Evolutionary conservation across 2,329 filamentous ascomycete species (phyloP), one percentile per base, ranked within the genome.

Genomic region (Exophiala spinifera): DNA sequence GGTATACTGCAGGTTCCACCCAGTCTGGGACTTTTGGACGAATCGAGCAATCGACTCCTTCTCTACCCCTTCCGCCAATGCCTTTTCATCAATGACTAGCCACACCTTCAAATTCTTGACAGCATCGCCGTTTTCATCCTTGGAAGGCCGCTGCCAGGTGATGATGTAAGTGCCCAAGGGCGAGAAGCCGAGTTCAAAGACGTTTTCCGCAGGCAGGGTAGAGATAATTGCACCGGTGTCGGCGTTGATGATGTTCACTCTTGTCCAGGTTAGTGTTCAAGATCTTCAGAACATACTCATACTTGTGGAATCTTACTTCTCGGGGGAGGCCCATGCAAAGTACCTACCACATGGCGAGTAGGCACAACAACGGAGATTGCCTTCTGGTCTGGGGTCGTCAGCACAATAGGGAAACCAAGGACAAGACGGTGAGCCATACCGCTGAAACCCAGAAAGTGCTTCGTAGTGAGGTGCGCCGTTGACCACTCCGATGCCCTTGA

Each of bases 1-100:
- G 25, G 91, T 96, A 74, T 97, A 99, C 75, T 97, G 92, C 69
- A 99, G 79, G 70, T 96, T 97, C 92, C 92, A 97, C 67, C 91
- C 89, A 43, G 88, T 89, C 77, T 95, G 90, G 62, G 85, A 88
- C 79, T 96, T 96, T 74, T 99, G 94, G 63, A 99, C 94, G 70
- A 95, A 99, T 66, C 85, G 82, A 61, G 91, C 92, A 43, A 96
- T 80, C 25, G 91, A 85, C 65, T 74, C 70, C 59, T 86, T 79
- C 73, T 89, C 87, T 63, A 86, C 82, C 57, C 74, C 75, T 46
- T 74, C 82, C 43, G 81, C 81, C 44, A 83, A 75, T 11, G 79
- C 71, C 51, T 72, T 71, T 7, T 88, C 84, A 68, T 92, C 88
- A 51, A 89, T 76, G 33, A 89, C 91, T 69, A 85, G 85, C 94